Evolutionary conservation across 495 filamentous ascomycete species (phyloP), one percentile per base, ranked within the genome.

Genomic region (Penicillium egyptiacum): DNA sequence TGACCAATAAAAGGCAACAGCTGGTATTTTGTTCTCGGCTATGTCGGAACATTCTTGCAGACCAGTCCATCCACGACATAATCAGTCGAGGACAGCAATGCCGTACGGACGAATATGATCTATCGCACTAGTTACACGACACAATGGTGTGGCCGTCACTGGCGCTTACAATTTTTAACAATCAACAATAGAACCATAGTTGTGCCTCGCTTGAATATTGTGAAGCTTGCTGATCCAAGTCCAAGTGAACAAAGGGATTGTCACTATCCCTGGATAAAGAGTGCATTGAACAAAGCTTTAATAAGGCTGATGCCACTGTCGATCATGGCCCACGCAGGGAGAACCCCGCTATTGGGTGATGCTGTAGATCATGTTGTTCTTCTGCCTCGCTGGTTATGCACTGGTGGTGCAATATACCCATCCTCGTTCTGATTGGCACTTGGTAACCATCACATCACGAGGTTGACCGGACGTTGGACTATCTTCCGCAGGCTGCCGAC

Each of bases 271-370:
- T 50, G 10, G 33, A 14, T 39, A 33, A 26, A 12, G 20, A 4
- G 17, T 3, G 25, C n/a, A 20, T 7, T 8, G 31, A 12, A 3
- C 12, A 46, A 28, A 25, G 40, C n/a, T 8, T 42, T 39, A 31
- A 60, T 57, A 62, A 44, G 55, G 56, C 54, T 62, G 60, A 60
- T 45, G 50, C 46, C 54, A 58, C 58, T 12, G 58, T 64, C 61
- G 61, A 64, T 64, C 61, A 35, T 47, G 30, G 41, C 44, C 30
- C n/a, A 56, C 56, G 59, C 63, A 63, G 56, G 60, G 60, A 60
- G 58, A 31, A 26, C 55, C 62, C 55, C 28, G 50, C 53, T 58
- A 33, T 33, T 33, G 30, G 11, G 11, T 30, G 30, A 12, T 33
- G 30, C 30, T 33, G 30, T 4, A 33, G 10, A 14, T 33, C 3